Evolutionary conservation across 108 stramenopile species (phyloP).

Genomic region (Aurantiochytrium sp.): DNA sequence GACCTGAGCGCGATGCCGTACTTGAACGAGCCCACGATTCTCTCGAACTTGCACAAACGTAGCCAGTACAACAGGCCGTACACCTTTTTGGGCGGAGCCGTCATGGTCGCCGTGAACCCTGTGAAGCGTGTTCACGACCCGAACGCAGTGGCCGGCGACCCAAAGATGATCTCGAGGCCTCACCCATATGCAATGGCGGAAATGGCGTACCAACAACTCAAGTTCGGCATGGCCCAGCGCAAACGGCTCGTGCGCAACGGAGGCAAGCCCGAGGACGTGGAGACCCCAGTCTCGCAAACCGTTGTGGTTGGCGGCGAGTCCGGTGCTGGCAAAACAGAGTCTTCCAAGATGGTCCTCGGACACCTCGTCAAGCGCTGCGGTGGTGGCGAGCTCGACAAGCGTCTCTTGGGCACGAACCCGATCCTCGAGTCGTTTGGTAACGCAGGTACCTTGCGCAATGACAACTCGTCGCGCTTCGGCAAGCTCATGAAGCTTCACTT

Average conservation of each 20-base stretch:
- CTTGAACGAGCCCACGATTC: slow-evolving; percentile 26
- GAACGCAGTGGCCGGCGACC: background rate
- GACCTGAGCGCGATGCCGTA: slow-evolving; percentile 4
- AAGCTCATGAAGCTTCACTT: slow-evolving; percentile 9
- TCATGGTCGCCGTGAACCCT: slow-evolving; percentile 31
- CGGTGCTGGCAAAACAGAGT: slow-evolving; percentile 20
- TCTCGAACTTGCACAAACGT: slow-evolving; percentile 15
- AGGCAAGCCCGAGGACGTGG: background rate
- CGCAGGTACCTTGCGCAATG: slow-evolving; percentile 12
- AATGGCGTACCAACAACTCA: background rate
- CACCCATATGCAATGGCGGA: background rate
- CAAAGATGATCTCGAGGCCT: background rate
- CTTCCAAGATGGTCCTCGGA: background rate
- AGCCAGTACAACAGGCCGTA: background rate
- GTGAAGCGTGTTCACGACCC: background rate
- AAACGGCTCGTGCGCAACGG: background rate
- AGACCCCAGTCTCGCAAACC: background rate
- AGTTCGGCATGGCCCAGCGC: background rate
- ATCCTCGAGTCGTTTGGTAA: slow-evolving; percentile 26
- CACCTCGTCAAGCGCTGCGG: background rate
- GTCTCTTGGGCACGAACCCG: slow-evolving; percentile 2
- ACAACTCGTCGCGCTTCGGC: slow-evolving; percentile 24
- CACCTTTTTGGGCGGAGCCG: slow-evolving; percentile 21
- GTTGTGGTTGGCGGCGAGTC: slow-evolving; percentile 16
- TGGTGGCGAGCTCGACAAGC: slow-evolving; percentile 5